Base-by-base conservation (phyloP, 2,329 filamentous ascomycete genomes). In the Penicillium glabrum region DNA sequence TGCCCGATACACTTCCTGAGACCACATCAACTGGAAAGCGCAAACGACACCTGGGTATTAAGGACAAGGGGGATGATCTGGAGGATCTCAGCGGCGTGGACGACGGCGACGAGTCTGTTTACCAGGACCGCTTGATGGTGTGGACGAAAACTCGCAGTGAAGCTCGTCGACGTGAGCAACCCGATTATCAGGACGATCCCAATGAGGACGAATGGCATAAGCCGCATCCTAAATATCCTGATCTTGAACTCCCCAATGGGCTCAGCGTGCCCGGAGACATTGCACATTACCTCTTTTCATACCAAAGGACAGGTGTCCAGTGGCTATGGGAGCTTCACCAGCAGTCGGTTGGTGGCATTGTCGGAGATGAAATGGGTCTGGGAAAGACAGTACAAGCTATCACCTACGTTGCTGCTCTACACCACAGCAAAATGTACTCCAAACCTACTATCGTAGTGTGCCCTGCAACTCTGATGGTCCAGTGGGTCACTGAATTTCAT, bases 401-500 rank as follows among this genome's bases (percentile, higher is more conserved):
- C 50, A 87, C 91, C 0, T 96, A 96, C 66, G 80, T 99, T 48
- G 93, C 95, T 3, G 91, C 91, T 3, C 78, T 99, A 9, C 95
- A 99, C 71, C 93, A 97, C 74, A 98, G 92, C 75, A 90, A 89
- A 64, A 90, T 87, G 67, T 83, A 98, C 23, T 85, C 83, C 23
- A 91, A 91, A 58, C 95, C 95, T 0, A 87, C 96, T 44, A 91
- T 99, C 58, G 85, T 99, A 8, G 92, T 99, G 4, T 93, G 92
- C 50, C 95, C 95, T 2, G 93, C 93, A 3, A 99, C 95, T 0
- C 89, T 99, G 24, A 88, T 99, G 78, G 89, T 91, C 59, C 95
- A 99, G 72, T 99, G 95, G 95, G 95, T 97, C 13, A 96, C 96
- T 62, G 95, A 99, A 70, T 98, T 99, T 66, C 96, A 99, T 75